Percentiles rank a stretch among this genome's conserved stretches.
Conservation (phyloP, 2,329 filamentous ascomycete genomes). For the Aspergillus luchuensis region DNA sequence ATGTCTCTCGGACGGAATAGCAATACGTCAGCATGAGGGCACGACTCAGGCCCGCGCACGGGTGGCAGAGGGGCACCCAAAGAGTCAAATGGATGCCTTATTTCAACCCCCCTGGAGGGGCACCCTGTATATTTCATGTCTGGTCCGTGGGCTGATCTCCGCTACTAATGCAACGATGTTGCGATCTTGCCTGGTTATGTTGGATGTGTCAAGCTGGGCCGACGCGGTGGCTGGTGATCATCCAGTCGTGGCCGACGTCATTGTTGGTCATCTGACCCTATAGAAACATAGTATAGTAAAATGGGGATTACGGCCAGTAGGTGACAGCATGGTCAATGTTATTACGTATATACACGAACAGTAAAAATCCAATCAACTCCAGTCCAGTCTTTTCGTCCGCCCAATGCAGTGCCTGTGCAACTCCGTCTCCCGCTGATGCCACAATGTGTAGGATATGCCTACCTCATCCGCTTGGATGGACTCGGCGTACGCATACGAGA, state of each 20-base stretch:
- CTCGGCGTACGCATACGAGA: slow-evolving; percentile 41
- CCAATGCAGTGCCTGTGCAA: not conserved
- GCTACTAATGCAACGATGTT: not conserved
- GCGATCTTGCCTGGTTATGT: not conserved
- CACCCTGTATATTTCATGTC: too few species aligned
- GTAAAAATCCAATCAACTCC: not conserved
- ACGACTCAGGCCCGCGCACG: not conserved
- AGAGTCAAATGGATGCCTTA: too few species aligned
- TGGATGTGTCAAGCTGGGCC: not conserved
- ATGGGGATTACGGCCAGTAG: too few species aligned
- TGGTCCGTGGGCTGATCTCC: too few species aligned
- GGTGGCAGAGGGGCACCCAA: too few species aligned
- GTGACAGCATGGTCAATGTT: not conserved
- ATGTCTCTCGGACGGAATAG: not conserved
- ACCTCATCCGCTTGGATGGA: slow-evolving; percentile 33
- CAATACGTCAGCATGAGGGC: slow-evolving; percentile 8
- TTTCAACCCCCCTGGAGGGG: too few species aligned
- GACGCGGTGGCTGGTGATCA: not conserved
- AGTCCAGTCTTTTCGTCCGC: not conserved
- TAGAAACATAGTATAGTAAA: not conserved
- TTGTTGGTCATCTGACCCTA: not conserved
- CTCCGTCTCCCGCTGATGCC: not conserved
- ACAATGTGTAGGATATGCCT: not conserved
- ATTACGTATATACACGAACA: not conserved
- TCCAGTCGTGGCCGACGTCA: not conserved